phyloP scores from a whole-genome alignment of 1,284 basidiomycete species.

The Coniferiporia weirii region DNA sequence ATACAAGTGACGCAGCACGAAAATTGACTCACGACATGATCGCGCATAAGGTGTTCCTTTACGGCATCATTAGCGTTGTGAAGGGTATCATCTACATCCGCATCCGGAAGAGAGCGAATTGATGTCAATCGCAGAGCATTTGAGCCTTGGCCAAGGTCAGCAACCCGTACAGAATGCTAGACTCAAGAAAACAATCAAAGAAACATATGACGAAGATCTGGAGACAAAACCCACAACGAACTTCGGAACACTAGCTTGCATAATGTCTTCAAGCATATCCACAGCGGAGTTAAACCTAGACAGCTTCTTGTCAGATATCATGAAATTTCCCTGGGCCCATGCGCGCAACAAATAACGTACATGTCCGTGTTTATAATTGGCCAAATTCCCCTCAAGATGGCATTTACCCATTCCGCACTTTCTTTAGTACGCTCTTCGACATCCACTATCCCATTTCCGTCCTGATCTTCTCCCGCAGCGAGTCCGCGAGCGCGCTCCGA shows the following conservation, averaged over 20 bases:
- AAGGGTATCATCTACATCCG: conserved; percentile 19
- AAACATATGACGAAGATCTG: neutral
- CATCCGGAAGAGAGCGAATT: conserved; percentile 32
- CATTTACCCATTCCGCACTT: conserved; percentile 37
- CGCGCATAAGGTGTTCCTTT: conserved; percentile 15
- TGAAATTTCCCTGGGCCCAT: neutral
- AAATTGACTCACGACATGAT: conserved; percentile 19
- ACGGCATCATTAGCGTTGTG: conserved; percentile 2
- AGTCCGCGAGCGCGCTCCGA: conserved; percentile 34
- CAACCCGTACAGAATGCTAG: conserved; percentile 34
- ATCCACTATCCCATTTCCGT: conserved; percentile 28
- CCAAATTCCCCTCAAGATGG: conserved; percentile 33
- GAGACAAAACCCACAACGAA: conserved; percentile 29
- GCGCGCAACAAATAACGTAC: conserved; percentile 17
- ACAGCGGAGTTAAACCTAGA: conserved; percentile 30
- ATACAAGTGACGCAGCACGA: neutral
- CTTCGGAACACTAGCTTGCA: conserved; percentile 35
- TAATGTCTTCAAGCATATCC: conserved; percentile 38
- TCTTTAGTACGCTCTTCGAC: conserved; percentile 32
- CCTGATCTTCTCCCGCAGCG: conserved; percentile 28
- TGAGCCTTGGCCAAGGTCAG: conserved; percentile 32
- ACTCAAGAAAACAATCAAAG: neutral
- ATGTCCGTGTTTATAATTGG: conserved; percentile 36
- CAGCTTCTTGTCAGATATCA: neutral
- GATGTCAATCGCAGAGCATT: conserved; percentile 34